These are phyloP conservation scores for Royoungia palumana DNA, from an alignment of 768 basidiomycete genomes.

Conservation along the genomic window DNA sequence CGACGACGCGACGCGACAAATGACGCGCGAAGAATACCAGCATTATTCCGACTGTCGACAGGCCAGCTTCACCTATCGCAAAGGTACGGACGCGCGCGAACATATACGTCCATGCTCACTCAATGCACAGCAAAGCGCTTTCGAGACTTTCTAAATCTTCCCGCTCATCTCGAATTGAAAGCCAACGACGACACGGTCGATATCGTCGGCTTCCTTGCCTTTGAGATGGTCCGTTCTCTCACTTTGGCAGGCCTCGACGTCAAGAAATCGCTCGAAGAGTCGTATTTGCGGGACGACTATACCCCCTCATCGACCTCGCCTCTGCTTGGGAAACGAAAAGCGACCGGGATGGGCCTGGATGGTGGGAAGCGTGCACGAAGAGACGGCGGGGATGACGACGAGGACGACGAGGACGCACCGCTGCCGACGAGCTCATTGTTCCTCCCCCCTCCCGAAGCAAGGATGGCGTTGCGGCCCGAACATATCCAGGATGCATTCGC, in stretches of 20 bases:
- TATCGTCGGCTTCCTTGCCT: constrained; percentile 94
- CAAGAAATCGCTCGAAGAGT: constrained; percentile 74
- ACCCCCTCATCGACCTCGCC: constrained; percentile 45
- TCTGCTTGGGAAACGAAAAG: constrained; percentile 69
- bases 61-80: constrained; percentile 94
- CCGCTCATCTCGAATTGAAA: constrained; percentile 81
- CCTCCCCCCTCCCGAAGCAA: constrained; percentile 75
- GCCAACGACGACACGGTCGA: constrained; percentile 93
- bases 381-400: constrained; percentile 48
- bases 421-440: constrained; percentile 73
- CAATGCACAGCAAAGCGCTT: constrained; percentile 79
- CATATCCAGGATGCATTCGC: constrained; percentile 92
- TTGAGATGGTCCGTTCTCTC: constrained; percentile 94
- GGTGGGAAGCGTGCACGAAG: constrained; percentile 46
- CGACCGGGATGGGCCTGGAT: constrained; percentile 42
- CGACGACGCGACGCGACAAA: constrained; percentile 90
- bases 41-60: constrained; percentile 97
- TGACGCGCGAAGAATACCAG: constrained; percentile 96
- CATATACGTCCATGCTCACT: neutral
- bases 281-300: constrained; percentile 63
- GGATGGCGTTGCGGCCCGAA: constrained; percentile 73
- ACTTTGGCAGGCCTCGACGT: constrained; percentile 85
- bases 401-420: constrained; percentile 61
- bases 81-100: constrained; percentile 52
- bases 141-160: constrained; percentile 89